A percentile compares a stretch with the other conserved stretches of the same genome.
Conservation (phyloP, 345 rosid species). For the Trapa bicornis region DNA sequence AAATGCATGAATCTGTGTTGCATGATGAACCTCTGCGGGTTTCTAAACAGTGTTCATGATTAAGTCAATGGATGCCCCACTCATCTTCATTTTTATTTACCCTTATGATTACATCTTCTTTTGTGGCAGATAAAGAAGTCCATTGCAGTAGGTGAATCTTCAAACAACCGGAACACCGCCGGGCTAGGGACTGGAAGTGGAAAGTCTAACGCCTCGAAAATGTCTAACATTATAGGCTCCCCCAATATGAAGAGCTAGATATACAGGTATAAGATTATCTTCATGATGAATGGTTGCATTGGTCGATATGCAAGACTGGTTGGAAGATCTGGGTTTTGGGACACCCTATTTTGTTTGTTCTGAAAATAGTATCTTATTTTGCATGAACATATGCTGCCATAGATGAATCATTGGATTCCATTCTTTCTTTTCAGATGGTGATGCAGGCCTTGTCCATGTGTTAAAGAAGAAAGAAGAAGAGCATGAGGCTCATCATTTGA, state of each 20-base stretch:
- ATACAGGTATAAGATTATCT: constrained; percentile 15
- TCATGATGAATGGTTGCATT: background rate
- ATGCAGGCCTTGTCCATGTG: background rate
- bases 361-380: too few species aligned
- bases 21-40: background rate
- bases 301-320: background rate
- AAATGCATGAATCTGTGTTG: background rate
- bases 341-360: background rate
- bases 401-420: background rate
- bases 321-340: background rate
- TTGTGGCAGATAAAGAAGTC: constrained; percentile 68
- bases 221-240: constrained; percentile 41
- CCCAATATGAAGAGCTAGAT: constrained; percentile 32
- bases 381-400: too few species aligned
- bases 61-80: background rate
- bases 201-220: constrained; percentile 50
- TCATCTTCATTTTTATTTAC: background rate
- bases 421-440: background rate
- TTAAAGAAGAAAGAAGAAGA: background rate
- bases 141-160: constrained; percentile 34
- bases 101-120: background rate
- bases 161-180: constrained; percentile 29
- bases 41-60: background rate
- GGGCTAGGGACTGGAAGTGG: constrained; percentile 47
- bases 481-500: background rate